Base-by-base conservation (phyloP, 371 early-diverging fungal genomes). In the Mycotypha africana region DNA sequence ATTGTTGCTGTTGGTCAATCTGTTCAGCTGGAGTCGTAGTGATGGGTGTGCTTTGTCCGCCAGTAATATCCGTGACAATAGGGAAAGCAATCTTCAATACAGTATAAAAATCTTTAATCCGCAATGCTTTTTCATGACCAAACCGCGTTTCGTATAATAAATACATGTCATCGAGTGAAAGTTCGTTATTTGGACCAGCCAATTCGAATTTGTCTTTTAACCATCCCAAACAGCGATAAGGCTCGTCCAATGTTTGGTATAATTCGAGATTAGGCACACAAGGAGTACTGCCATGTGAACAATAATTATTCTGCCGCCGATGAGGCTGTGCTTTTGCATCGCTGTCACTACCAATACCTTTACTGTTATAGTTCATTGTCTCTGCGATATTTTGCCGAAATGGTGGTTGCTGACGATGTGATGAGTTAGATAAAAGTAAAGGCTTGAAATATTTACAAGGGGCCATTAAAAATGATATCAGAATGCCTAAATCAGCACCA, bases 401-500 rank as follows among this genome's bases (percentile, higher is more conserved):
- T 28, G 30, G 30, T 8, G 44, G 35, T 0, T 21, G 14, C 12
- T 41, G 35, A 8, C 38, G 48, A 5, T 33, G 48, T 17, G 31
- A 16, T n/a, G n/a, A n/a, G 2, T 40, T 10, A 14, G 30, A 37
- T 1, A 44, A 25, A 0, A 58, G 10, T 14, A 34, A 21, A 8
- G 65, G 56, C 4, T 50, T 38, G 42, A 67, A 67, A 17, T 56
- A 67, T 44, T 58, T 62, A 28, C 51, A 54, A 19, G 64, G 60
- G 2, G 61, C 57, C 17, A 70, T 67, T 21, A 81, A 41, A 16
- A 81, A 49, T 2, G 74, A 69, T 6, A 77, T 72, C 19, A 81
- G 61, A 12, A 67, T 59, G 10, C 73, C 69, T 39, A 81, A 64
- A 50, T 76, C 69, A 14, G 78, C 73, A 35, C 77, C 81, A 3